Conservation (phyloP, 2,329 filamentous ascomycete species). For the Apiospora koreana region DNA sequence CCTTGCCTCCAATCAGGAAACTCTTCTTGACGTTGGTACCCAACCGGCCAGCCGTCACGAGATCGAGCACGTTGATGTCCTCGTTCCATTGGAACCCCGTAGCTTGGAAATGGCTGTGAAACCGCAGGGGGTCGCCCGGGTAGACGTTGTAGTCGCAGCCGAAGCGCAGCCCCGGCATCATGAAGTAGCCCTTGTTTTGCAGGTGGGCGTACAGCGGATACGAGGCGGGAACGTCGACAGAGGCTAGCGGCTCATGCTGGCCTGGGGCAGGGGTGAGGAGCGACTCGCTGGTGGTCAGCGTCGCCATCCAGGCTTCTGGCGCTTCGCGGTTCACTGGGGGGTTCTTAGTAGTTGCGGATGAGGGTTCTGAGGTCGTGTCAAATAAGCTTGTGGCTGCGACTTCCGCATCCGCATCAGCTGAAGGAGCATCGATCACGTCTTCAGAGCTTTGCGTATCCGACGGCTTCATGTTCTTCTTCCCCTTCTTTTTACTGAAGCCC, state of each 20-base stretch:
- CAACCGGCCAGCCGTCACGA: slow-evolving; percentile 83
- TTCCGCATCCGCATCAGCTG: not conserved
- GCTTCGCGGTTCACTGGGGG: not conserved
- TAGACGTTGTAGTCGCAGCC: slow-evolving; percentile 95
- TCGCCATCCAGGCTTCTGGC: slow-evolving; percentile 28
- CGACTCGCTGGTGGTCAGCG: slow-evolving; percentile 39
- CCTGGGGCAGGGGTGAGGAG: slow-evolving; percentile 25
- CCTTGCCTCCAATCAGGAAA: slow-evolving; percentile 78
- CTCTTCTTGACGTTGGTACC: slow-evolving; percentile 97
- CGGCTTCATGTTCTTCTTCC: slow-evolving; percentile 7
- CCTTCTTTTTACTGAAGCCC: slow-evolving; percentile 21
- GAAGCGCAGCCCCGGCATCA: slow-evolving; percentile 90
- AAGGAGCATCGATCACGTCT: not conserved
- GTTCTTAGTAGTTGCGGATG: not conserved
- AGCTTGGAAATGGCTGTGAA: slow-evolving; percentile 92
- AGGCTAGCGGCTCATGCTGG: slow-evolving; percentile 12
- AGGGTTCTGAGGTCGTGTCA: not conserved
- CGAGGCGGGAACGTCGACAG: slow-evolving; percentile 45
- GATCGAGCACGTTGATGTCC: slow-evolving; percentile 78
- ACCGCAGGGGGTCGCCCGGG: slow-evolving; percentile 90
- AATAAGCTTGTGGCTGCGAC: not conserved
- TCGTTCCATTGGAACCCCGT: slow-evolving; percentile 87
- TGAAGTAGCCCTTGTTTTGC: slow-evolving; percentile 78
- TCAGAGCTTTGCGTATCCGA: not conserved
- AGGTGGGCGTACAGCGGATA: slow-evolving; percentile 82